These are phyloP conservation scores for Talaromyces liani DNA, from an alignment of 495 filamentous ascomycete species.

Conservation along the genomic window DNA sequence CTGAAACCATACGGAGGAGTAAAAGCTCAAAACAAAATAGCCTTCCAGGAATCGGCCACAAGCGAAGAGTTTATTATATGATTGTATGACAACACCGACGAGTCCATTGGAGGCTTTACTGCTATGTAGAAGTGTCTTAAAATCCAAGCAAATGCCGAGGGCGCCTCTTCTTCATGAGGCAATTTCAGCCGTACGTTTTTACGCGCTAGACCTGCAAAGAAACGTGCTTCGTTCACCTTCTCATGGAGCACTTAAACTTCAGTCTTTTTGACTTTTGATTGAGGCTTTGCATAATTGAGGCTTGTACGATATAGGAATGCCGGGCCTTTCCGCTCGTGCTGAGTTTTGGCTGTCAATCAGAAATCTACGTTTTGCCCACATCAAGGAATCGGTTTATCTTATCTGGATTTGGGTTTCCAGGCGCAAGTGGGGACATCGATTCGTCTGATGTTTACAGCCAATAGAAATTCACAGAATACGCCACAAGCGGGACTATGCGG, in stretches of 20 bases:
- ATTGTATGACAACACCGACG: not conserved
- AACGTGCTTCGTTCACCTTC: not conserved
- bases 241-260: not conserved
- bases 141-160: not conserved
- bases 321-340: not conserved
- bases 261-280: not conserved
- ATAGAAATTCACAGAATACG: not conserved
- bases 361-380: too few species aligned
- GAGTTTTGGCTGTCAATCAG: not conserved
- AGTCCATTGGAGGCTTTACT: not conserved
- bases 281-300: not conserved
- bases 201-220: not conserved
- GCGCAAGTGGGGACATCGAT: not conserved
- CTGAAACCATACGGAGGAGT: not conserved
- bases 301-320: not conserved
- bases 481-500: not conserved
- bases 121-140: not conserved
- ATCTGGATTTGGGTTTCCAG: slow-evolving; percentile 2
- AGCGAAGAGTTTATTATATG: not conserved
- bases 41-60: not conserved
- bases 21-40: not conserved
- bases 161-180: not conserved
- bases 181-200: not conserved
- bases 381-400: not conserved
- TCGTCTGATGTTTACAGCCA: not conserved